Conservation (phyloP, 495 filamentous ascomycete species). For the Penicillium waksmanii region DNA sequence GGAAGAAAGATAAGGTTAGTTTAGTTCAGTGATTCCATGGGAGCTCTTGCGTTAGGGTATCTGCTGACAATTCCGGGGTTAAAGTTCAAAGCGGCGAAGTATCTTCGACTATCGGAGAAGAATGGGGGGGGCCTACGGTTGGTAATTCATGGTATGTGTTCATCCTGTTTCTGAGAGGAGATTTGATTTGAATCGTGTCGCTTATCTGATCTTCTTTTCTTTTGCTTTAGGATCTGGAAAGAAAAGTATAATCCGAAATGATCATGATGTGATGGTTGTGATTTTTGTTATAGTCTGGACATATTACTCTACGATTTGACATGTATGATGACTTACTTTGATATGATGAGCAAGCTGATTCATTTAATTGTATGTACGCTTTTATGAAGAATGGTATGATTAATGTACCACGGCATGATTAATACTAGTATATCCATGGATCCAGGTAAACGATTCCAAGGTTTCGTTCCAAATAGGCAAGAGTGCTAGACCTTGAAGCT, state of each 20-base stretch:
- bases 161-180: constrained; percentile 1
- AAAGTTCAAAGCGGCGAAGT: constrained; percentile 85
- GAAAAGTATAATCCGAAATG: constrained; percentile 83
- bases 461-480: too few species aligned
- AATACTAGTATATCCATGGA: too few species aligned
- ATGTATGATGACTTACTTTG: background rate
- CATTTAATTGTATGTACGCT: too few species aligned
- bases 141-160: constrained; percentile 91
- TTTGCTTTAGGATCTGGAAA: constrained; percentile 83
- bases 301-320: background rate
- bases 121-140: constrained; percentile 84
- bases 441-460: too few species aligned
- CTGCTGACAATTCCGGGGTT: constrained; percentile 22
- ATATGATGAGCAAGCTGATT: background rate
- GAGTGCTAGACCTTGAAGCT: too few species aligned
- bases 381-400: too few species aligned
- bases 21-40: background rate
- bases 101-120: constrained; percentile 89
- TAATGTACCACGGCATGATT: too few species aligned
- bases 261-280: constrained; percentile 41
- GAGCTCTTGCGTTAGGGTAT: constrained; percentile 8
- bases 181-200: background rate
- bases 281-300: background rate
- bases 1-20: constrained; percentile 94
- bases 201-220: constrained; percentile 28